Conservation (phyloP, 768 basidiomycete genomes). For the Boletus sp. region DNA sequence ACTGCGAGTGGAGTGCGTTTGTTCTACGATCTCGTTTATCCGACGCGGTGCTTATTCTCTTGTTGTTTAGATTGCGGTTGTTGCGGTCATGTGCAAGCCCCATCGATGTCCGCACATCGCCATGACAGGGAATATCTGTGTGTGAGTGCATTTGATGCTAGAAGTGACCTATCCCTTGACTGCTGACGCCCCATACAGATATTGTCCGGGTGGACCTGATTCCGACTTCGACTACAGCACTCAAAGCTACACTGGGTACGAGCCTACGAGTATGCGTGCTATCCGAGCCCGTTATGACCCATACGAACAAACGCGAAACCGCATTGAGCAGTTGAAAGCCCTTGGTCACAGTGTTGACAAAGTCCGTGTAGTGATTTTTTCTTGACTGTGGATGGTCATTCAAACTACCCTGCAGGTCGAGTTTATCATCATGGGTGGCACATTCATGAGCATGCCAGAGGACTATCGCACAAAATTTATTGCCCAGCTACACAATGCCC, state of each 20-base stretch:
- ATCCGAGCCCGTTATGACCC: conserved; percentile 96
- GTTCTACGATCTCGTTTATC: neutral
- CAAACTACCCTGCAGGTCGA: conserved; percentile 54
- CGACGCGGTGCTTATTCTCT: neutral
- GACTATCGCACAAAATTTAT: conserved; percentile 92
- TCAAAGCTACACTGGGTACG: conserved; percentile 91
- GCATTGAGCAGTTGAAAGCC: conserved; percentile 92
- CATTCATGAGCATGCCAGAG: conserved; percentile 99
- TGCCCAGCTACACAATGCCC: conserved; percentile 93
- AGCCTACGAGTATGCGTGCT: conserved; percentile 98
- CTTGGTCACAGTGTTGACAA: conserved; percentile 98
- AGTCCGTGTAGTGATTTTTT: conserved; percentile 41
- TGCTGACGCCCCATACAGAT: conserved; percentile 43
- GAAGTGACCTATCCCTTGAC: neutral
- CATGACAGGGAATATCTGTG: conserved; percentile 99
- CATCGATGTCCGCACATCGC: conserved; percentile 99
- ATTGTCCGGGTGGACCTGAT: conserved; percentile 98
- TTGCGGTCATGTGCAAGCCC: conserved; percentile 99
- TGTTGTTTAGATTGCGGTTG: conserved; percentile 80
- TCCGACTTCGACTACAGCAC: conserved; percentile 99
- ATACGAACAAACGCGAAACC: conserved; percentile 93
- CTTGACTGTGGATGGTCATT: neutral
- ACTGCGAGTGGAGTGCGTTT: conserved; percentile 88
- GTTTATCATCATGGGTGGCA: conserved; percentile 97
- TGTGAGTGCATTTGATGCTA: conserved; percentile 48